Percentiles rank a stretch among this genome's conserved stretches.
Conservation (phyloP, 371 early-diverging fungal genomes). For the Lichtheimia ornata region DNA sequence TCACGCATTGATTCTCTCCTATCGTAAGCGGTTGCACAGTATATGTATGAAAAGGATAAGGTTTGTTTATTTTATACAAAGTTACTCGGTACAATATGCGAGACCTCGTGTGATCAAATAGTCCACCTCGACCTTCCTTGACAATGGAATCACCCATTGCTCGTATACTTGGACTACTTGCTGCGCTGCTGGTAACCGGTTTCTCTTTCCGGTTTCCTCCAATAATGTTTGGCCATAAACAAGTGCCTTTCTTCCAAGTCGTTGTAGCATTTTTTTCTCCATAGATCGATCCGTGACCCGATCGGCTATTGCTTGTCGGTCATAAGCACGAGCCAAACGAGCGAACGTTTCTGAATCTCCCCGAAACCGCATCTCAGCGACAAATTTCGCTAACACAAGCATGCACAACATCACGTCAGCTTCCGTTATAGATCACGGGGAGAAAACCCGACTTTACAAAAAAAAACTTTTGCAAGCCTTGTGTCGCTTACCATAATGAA, state of each 20-base stretch:
- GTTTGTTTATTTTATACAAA: too few relatives aligned
- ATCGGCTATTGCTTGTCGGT: constrained; percentile 78
- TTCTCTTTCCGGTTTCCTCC: constrained; percentile 36
- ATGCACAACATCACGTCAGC: not conserved
- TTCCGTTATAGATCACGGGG: too few relatives aligned
- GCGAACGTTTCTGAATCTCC: constrained; percentile 80
- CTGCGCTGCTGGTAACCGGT: constrained; percentile 64
- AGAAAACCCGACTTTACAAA: not conserved
- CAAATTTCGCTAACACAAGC: constrained; percentile 79
- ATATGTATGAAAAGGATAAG: too few relatives aligned
- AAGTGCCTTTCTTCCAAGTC: constrained; percentile 85
- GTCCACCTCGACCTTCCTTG: constrained; percentile 93
- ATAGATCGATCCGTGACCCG: constrained; percentile 85
- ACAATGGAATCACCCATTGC: constrained; percentile 84
- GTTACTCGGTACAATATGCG: not conserved
- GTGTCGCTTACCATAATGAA: constrained; percentile 82
- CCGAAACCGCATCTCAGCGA: constrained; percentile 94
- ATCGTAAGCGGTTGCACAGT: too few relatives aligned
- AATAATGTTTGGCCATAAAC: constrained; percentile 89
- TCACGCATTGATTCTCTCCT: too few relatives aligned
- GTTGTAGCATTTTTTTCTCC: constrained; percentile 78
- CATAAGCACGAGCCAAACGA: constrained; percentile 73
- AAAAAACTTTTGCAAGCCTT: not conserved
- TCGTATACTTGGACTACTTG: constrained; percentile 88
- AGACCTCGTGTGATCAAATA: constrained; percentile 10